Conservation (phyloP, 2,329 filamentous ascomycete genomes). For the Diplocarpon mali region DNA sequence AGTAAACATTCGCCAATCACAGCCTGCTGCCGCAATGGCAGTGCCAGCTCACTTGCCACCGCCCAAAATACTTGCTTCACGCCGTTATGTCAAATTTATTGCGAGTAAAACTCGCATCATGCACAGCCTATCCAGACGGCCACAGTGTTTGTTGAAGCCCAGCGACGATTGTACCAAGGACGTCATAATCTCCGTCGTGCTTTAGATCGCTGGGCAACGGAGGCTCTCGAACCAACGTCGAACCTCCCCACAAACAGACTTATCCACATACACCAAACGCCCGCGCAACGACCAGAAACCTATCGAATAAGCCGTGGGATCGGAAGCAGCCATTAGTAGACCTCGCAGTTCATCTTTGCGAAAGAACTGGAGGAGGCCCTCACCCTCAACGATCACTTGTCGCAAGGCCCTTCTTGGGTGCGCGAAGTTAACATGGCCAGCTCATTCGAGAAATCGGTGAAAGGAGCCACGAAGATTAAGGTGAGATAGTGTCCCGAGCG, state of each 20-base stretch:
- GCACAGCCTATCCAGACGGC: conserved; percentile 1
- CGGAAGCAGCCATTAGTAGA: not conserved
- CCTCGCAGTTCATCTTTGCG: not conserved
- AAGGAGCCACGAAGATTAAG: conserved; percentile 97
- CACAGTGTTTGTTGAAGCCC: conserved; percentile 1
- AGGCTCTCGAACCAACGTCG: too few relatives aligned
- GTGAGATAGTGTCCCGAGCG: conserved; percentile 33
- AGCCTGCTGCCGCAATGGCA: conserved; percentile 5
- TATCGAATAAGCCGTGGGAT: conserved; percentile 1
- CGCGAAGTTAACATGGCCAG: conserved; percentile 49
- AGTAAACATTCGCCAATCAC: conserved; percentile 12
- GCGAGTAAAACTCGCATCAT: not conserved
- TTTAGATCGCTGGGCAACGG: too few relatives aligned
- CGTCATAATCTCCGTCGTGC: too few relatives aligned
- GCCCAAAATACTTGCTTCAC: not conserved
- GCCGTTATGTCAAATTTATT: not conserved
- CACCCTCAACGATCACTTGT: conserved; percentile 10
- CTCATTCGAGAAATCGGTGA: conserved; percentile 98
- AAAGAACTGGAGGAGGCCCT: not conserved
- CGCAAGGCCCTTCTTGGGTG: conserved; percentile 13
- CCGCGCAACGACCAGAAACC: not conserved
- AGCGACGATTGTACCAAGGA: not conserved
- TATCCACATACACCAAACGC: too few relatives aligned
- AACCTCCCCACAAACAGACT: too few relatives aligned
- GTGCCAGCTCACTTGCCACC: conserved; percentile 4